These are phyloP conservation scores for Darksidea phi DNA, from an alignment of 495 filamentous ascomycete genomes.

Conservation along the genomic window DNA sequence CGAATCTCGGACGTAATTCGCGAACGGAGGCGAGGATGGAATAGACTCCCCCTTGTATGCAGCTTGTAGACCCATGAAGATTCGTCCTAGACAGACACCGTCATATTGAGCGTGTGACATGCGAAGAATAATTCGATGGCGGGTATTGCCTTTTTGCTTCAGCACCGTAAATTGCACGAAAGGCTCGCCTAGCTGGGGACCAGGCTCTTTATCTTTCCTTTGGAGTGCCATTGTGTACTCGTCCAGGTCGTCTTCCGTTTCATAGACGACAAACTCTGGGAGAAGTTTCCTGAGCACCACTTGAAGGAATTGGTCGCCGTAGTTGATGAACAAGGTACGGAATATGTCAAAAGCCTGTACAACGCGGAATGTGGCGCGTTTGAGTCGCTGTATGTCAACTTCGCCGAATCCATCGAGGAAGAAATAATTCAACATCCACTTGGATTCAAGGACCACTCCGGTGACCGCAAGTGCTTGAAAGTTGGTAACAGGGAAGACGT, in stretches of 20 bases:
- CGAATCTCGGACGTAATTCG: slow-evolving; percentile 9
- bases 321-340: slow-evolving; percentile 15
- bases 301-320: slow-evolving; percentile 12
- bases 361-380: neutral
- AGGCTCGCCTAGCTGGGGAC: slow-evolving; percentile 1
- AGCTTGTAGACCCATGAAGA: slow-evolving; percentile 9
- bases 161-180: slow-evolving; percentile 7
- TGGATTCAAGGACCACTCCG: slow-evolving; percentile 5
- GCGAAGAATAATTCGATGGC: slow-evolving; percentile 14
- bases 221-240: neutral
- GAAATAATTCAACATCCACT: slow-evolving; percentile 18
- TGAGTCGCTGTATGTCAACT: slow-evolving; percentile 10
- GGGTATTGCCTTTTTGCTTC: neutral
- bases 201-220: neutral
- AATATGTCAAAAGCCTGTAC: slow-evolving; percentile 17
- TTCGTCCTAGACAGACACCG: slow-evolving; percentile 7
- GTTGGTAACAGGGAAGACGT: slow-evolving; percentile 21
- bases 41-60: slow-evolving; percentile 3
- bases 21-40: slow-evolving; percentile 1
- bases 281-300: slow-evolving; percentile 10
- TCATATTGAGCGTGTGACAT: slow-evolving; percentile 24
- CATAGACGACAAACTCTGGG: slow-evolving; percentile 6
- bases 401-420: slow-evolving; percentile 8
- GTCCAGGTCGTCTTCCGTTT: slow-evolving; percentile 4
- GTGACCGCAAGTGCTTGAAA: slow-evolving; percentile 13